phyloP scores from a whole-genome alignment of 1,284 basidiomycete species.

The Fomitopsis betulina region DNA sequence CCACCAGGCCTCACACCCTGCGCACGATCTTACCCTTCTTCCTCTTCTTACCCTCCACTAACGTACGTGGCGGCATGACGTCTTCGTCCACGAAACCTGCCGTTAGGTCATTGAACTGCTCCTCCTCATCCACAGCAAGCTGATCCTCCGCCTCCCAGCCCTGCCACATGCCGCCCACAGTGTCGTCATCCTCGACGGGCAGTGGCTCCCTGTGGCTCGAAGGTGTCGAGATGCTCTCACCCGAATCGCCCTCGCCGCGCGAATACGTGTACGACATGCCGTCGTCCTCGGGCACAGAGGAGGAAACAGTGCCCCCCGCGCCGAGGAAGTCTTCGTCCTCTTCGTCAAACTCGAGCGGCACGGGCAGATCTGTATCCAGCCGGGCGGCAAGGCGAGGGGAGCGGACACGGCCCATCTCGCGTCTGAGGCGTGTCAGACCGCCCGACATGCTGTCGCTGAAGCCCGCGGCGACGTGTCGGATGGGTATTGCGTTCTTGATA shows the following conservation, averaged over 20 bases:
- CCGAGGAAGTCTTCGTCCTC: slow-evolving; percentile 58
- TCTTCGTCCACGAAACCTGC: slow-evolving; percentile 64
- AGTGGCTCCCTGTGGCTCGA: slow-evolving; percentile 31
- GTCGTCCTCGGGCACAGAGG: slow-evolving; percentile 12
- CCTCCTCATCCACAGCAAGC: slow-evolving; percentile 57
- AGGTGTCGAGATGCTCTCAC: slow-evolving; percentile 34
- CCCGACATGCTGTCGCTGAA: slow-evolving; percentile 58
- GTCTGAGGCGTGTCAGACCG: slow-evolving; percentile 45
- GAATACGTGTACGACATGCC: slow-evolving; percentile 26
- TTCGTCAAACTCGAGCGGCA: slow-evolving; percentile 68
- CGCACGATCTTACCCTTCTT: slow-evolving; percentile 7
- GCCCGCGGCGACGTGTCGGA: slow-evolving; percentile 41
- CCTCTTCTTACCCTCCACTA: slow-evolving; percentile 11
- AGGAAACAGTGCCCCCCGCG: slow-evolving; percentile 2
- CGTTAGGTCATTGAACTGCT: slow-evolving; percentile 60
- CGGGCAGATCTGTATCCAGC: slow-evolving; percentile 19
- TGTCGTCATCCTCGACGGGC: slow-evolving; percentile 27
- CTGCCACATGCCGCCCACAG: slow-evolving; percentile 33
- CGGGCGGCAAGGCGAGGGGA: slow-evolving; percentile 28
- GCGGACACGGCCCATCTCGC: slow-evolving; percentile 48
- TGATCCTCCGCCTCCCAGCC: slow-evolving; percentile 51
- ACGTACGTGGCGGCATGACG: slow-evolving; percentile 7
- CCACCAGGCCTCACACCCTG: not conserved
- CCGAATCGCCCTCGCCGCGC: slow-evolving; percentile 17
- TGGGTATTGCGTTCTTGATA: slow-evolving; percentile 52